A percentile compares a stretch with the other conserved stretches of the same genome.
Conservation (phyloP, 331 rosid genomes). For the Acacia pycnantha region DNA sequence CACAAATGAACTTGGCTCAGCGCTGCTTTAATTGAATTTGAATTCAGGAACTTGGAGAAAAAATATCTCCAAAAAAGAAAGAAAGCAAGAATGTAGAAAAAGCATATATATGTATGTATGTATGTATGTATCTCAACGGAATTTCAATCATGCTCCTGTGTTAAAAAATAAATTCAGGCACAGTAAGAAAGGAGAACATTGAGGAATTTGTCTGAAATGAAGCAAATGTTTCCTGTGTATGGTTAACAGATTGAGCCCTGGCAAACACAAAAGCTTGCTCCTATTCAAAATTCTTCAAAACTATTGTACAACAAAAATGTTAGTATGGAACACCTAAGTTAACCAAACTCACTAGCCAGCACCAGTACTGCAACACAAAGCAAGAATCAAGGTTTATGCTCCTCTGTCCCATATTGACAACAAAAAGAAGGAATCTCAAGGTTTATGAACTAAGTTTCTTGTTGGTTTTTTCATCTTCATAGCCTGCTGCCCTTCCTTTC, state of each 20-base stretch:
- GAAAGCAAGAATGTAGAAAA: background rate
- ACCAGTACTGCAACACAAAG: background rate
- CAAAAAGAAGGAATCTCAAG: background rate
- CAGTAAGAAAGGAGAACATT: too few relatives aligned
- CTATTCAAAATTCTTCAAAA: background rate
- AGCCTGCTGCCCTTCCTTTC: constrained; percentile 72
- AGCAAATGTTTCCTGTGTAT: background rate
- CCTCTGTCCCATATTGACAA: constrained; percentile 1
- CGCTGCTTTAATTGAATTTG: background rate
- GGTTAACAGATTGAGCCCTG: background rate
- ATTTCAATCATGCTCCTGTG: background rate
- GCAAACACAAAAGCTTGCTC: background rate
- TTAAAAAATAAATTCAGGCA: background rate
- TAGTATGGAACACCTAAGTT: background rate
- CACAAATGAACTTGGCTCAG: background rate
- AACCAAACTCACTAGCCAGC: constrained; percentile 13
- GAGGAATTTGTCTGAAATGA: background rate
- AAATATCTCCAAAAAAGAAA: background rate
- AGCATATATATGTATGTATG: too few relatives aligned
- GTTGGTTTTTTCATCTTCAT: constrained; percentile 50
- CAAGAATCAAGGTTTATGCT: constrained; percentile 6
- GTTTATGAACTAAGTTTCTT: constrained; percentile 4
- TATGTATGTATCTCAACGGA: background rate
- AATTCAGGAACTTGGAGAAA: background rate
- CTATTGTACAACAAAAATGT: background rate